Conservation (phyloP, 345 rosid genomes). For the Brassica carinata region DNA sequence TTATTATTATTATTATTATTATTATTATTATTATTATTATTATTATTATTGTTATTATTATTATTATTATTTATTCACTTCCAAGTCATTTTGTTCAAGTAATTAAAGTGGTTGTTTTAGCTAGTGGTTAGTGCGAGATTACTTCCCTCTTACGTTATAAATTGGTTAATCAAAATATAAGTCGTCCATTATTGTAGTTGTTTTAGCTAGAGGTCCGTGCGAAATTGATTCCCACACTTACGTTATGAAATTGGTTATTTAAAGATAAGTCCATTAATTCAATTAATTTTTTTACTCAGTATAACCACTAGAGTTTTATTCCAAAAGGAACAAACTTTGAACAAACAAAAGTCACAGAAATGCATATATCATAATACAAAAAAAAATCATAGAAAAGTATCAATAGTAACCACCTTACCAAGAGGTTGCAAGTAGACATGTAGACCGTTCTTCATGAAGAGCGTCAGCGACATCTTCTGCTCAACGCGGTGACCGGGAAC, state of each 20-base stretch:
- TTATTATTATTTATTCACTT: neutral
- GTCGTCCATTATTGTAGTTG: neutral
- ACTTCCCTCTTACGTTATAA: slow-evolving; percentile 23
- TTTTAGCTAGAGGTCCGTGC: slow-evolving; percentile 3
- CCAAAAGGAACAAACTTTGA: slow-evolving; percentile 33
- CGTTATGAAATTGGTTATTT: slow-evolving; percentile 23
- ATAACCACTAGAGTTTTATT: slow-evolving; percentile 13
- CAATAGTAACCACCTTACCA: slow-evolving; percentile 18
- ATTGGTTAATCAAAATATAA: neutral
- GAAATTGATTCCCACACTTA: slow-evolving; percentile 19
- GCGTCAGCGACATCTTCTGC: slow-evolving; percentile 92
- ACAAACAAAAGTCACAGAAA: slow-evolving; percentile 32
- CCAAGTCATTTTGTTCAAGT: neutral
- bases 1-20: too few relatives aligned
- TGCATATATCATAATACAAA: slow-evolving; percentile 12
- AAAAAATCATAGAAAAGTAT: neutral
- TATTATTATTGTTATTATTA: too few relatives aligned
- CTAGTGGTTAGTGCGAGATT: slow-evolving; percentile 7
- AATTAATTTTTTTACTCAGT: neutral
- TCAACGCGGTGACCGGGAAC: slow-evolving; percentile 78
- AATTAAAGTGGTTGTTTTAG: neutral
- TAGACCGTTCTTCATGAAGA: slow-evolving; percentile 89
- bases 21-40: too few relatives aligned
- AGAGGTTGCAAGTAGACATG: slow-evolving; percentile 77
- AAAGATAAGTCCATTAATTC: neutral